Evolutionary conservation across 2,329 filamentous ascomycete species (phyloP), one percentile per base, ranked within the genome.

Genomic region (Verticillium zaregamsianum): DNA sequence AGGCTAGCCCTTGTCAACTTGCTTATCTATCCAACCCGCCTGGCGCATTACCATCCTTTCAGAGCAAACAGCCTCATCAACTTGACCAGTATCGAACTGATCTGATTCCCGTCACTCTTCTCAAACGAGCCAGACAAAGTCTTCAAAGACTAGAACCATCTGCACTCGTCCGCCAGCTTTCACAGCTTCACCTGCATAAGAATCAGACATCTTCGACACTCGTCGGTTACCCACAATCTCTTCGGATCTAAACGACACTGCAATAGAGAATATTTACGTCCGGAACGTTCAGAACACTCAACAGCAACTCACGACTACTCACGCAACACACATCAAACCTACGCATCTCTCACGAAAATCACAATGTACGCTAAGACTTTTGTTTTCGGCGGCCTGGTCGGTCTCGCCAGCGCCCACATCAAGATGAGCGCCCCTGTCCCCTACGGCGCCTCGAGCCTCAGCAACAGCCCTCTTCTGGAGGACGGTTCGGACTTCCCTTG

Each of bases 401-500:
- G 86, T 64, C 68, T 84, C 60, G 85, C 82, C 68, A 83, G 85
- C 58, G 92, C 90, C 54, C 95, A 98, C 75, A 90, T 97, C 82
- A 78, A 84, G 49, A 89, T 98, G 81, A 76, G 70, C 59, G 80
- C 78, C 9, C 94, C 95, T 0, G 72, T 79, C 3, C 92, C 92
- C 0, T 93, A 86, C 64, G 69, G 74, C 17, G 66, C 66, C 2
- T 67, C 72, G 0, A 62, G 8, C 0, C 68, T 79, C 3, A 61
- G 80, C 75, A 94, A 90, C 75, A 76, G 78, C 3, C 94, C 95
- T 0, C 80, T 97, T 0, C 68, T 71, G 0, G 74, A 76, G 0
- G 72, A 72, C 40, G 91, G 90, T 0, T 78, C 76, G 40, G 79
- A 97, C 72, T 99, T 91, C 72, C 95, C 95, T 0, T 98, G 95